Evolutionary conservation across 208 protist genomes (phyloP), one percentile per base, ranked within the genome.

Genomic region (Angomonas deanei): DNA sequence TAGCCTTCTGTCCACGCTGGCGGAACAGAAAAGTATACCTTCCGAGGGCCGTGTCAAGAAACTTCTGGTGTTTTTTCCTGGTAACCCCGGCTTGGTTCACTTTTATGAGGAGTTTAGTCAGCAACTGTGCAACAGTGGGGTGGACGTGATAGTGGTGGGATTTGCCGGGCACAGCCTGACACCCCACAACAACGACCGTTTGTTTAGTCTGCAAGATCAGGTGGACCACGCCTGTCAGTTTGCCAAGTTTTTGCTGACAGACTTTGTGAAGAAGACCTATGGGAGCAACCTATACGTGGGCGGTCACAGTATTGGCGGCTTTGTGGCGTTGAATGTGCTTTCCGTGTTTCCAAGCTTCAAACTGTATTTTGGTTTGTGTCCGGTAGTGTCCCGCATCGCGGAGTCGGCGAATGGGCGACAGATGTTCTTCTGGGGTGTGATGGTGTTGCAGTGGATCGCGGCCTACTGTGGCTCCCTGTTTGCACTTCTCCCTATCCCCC

Each of bases 261-360:
- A 46, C 5, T 63, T 59, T 10, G 19, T 46, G n/a, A 52, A 50
- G 13, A 27, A 33, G 8, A 71, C 65, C 65, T 92, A 92, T 63
- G 59, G 60, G 0, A 61, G 71, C 13, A 62, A 76, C 58, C 61
- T 92, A 8, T 90, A 74, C 48, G 66, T 89, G 31, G 86, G 64
- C n/a, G 86, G 86, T 2, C 86, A 92, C 58, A 92, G 86, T 59
- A 88, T 92, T 48, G 86, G 86, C n/a, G 82, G 75, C 13, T 89
- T 90, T 64, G 59, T 92, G 6, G 82, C 72, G 0, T 36, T 85
- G 59, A 73, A 92, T 5, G 75, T 92, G 64, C 49, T 83, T n/a
- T 42, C 74, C 0, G 72, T 74, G 2, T 83, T 79, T 61, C 48
- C 61, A 0, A 21, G 47, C 26, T 62, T 92, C 58, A 77, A 85